Conservation (phyloP, 2,329 filamentous ascomycete genomes). For the Fusarium guadeloupense region DNA sequence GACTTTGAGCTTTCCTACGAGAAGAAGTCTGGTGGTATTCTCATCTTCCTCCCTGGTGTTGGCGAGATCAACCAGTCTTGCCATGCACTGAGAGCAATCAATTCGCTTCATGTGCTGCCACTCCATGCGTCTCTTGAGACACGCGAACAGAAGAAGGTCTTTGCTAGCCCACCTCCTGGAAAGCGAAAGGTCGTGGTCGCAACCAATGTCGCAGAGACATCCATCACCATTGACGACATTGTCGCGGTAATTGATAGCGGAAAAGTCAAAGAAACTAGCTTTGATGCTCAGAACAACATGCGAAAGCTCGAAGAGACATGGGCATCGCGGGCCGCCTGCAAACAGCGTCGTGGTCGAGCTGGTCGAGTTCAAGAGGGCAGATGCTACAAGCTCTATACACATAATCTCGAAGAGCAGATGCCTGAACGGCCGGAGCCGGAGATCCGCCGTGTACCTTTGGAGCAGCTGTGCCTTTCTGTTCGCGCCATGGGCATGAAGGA, state of each 20-base stretch:
- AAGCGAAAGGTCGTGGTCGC: slow-evolving; percentile 93
- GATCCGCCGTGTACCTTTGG: slow-evolving; percentile 89
- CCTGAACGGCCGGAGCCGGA: slow-evolving; percentile 89
- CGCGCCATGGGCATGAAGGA: slow-evolving; percentile 93
- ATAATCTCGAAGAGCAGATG: slow-evolving; percentile 87
- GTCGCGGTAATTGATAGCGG: slow-evolving; percentile 96
- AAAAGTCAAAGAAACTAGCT: slow-evolving; percentile 95
- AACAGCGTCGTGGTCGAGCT: slow-evolving; percentile 91
- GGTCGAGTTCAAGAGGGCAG: slow-evolving; percentile 90
- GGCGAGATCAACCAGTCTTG: slow-evolving; percentile 88
- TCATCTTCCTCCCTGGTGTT: slow-evolving; percentile 95
- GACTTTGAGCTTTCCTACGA: slow-evolving; percentile 75
- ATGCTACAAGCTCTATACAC: slow-evolving; percentile 96
- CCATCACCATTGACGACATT: slow-evolving; percentile 97
- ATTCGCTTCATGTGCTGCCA: slow-evolving; percentile 78
- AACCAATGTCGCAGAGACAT: slow-evolving; percentile 97
- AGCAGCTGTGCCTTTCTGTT: slow-evolving; percentile 93
- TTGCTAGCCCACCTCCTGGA: slow-evolving; percentile 76
- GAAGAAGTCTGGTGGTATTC: slow-evolving; percentile 78
- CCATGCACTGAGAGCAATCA: slow-evolving; percentile 74
- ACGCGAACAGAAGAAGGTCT: slow-evolving; percentile 87
- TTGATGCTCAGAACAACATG: slow-evolving; percentile 92
- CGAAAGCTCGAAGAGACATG: slow-evolving; percentile 93
- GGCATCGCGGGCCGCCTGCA: slow-evolving; percentile 93
- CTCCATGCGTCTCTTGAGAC: slow-evolving; percentile 93